Evolutionary conservation across 2,329 filamentous ascomycete genomes (phyloP).

Genomic region (Penicillium sp.): DNA sequence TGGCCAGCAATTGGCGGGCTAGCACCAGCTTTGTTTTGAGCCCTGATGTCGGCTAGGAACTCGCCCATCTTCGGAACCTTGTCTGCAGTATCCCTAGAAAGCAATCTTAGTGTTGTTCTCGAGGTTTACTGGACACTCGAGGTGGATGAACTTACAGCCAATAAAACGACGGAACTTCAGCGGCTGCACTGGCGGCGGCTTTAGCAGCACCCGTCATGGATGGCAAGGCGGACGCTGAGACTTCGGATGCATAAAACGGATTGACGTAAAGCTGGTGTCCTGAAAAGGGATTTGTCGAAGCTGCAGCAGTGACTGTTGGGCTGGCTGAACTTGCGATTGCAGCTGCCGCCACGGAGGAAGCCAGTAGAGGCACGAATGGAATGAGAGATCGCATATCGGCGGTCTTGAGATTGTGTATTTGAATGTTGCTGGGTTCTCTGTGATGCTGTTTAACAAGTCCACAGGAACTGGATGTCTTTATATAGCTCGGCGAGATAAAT

Average conservation of each 20-base stretch:
- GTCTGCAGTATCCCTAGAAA: constrained; percentile 45
- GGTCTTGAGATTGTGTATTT: neutral
- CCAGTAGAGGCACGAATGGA: constrained; percentile 19
- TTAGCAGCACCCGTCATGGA: constrained; percentile 58
- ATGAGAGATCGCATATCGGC: constrained; percentile 24
- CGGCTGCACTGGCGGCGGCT: constrained; percentile 51
- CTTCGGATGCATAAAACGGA: constrained; percentile 55
- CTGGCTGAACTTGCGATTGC: constrained; percentile 20
- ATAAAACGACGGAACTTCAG: constrained; percentile 53
- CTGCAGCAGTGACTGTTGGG: constrained; percentile 30
- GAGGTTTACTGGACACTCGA: fast-evolving
- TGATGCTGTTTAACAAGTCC: neutral
- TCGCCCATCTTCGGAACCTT: constrained; percentile 53
- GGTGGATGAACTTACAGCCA: constrained; percentile 48
- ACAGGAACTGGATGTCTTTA: neutral
- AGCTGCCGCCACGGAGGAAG: constrained; percentile 21
- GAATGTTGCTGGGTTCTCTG: neutral
- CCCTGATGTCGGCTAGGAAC: constrained; percentile 50
- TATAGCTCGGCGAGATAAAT: neutral
- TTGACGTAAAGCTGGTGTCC: constrained; percentile 54
- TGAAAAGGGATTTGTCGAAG: constrained; percentile 53
- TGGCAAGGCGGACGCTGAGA: constrained; percentile 59
- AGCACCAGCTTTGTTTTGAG: constrained; percentile 50
- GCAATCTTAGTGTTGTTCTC: neutral
- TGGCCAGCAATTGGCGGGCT: constrained; percentile 49